Conservation (phyloP, 78 protist genomes). For the Protostelium mycophagum region DNA sequence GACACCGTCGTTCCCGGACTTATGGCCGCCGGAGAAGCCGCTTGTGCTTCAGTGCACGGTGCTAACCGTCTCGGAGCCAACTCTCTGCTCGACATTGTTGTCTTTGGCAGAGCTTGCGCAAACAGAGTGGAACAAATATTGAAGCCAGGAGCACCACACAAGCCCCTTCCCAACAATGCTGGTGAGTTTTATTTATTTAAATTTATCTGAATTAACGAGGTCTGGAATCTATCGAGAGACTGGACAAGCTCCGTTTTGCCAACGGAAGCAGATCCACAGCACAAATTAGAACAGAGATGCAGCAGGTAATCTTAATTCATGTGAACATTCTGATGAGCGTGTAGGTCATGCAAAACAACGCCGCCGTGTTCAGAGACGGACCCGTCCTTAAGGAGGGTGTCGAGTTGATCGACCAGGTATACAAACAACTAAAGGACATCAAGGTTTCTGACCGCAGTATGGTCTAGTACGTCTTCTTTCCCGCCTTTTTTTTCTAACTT, state of each 20-base stretch:
- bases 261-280: conserved; percentile 77
- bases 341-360: conserved; percentile 84
- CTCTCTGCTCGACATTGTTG: conserved; percentile 97
- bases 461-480: conserved; percentile 22
- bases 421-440: conserved; percentile 64
- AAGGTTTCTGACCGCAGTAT: conserved; percentile 47
- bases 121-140: conserved; percentile 29
- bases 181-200: too few species aligned
- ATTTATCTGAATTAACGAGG: too few species aligned
- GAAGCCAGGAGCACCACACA: conserved; percentile 46
- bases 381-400: conserved; percentile 75
- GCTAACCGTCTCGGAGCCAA: conserved; percentile 99
- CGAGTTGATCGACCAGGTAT: conserved; percentile 53
- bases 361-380: conserved; percentile 94
- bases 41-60: conserved; percentile 96
- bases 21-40: conserved; percentile 97
- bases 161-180: conserved; percentile 68
- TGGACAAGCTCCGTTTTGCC: conserved; percentile 82
- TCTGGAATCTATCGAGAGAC: conserved; percentile 78
- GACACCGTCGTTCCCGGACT: conserved; percentile 86
- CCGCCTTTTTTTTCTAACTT: not conserved
- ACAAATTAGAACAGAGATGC: conserved; percentile 83
- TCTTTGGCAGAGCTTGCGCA: conserved; percentile 96
- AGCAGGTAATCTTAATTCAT: too few species aligned
- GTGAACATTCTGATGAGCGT: too few species aligned